phyloP scores from a whole-genome alignment of 208 protist genomes.

The Acanthamoeba sp. region DNA sequence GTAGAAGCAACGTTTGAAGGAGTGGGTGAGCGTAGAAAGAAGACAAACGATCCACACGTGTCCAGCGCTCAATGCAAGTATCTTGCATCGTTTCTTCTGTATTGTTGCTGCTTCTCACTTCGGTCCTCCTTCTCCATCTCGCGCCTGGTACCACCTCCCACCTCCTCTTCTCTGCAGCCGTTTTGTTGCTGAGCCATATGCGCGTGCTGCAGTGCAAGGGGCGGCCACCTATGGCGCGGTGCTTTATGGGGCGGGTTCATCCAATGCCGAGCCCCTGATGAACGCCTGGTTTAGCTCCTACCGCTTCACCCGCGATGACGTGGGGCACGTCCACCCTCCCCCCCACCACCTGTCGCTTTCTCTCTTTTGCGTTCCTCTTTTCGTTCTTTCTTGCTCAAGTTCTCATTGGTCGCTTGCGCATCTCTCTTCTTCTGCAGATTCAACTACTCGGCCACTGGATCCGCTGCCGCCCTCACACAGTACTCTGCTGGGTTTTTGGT shows the following conservation, averaged over 20 bases:
- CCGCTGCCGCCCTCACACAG: background rate
- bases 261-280: background rate
- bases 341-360: background rate
- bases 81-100: background rate
- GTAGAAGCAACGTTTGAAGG: too few species aligned
- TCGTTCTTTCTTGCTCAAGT: background rate
- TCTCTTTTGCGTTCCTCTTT: background rate
- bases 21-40: too few species aligned
- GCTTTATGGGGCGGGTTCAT: background rate
- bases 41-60: too few species aligned
- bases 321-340: background rate
- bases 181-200: background rate
- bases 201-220: background rate
- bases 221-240: background rate
- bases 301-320: background rate
- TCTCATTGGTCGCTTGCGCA: background rate
- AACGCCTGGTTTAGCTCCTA: background rate
- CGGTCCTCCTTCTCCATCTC: background rate
- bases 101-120: background rate
- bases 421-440: background rate
- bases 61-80: conserved; percentile 9
- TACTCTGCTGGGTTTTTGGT: background rate
- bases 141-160: background rate
- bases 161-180: background rate
- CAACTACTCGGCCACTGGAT: conserved; percentile 19